Evolutionary conservation across 2,329 filamentous ascomycete species (phyloP), one percentile per base, ranked within the genome.

Genomic region (Botryosphaeria agaves): DNA sequence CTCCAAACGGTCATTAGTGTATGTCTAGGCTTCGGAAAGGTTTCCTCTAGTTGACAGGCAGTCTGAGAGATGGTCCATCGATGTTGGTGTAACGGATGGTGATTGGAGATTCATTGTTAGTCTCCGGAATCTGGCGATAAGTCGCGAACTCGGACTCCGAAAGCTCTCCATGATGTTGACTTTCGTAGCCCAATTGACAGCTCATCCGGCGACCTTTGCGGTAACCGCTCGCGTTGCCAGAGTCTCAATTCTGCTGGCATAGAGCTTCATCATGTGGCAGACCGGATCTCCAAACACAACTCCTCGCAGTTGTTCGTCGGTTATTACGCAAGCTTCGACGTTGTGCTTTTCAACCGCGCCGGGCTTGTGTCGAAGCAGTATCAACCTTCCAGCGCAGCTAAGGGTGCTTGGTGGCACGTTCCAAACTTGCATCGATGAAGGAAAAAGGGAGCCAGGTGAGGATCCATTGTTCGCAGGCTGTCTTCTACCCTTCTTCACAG

Each of bases 231-330:
- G 70, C 1, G 75, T 72, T 7, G 79, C 79, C 32, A 92, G 52
- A 3, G 61, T 57, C 48, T 89, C 76, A 26, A 91, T 68, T 31
- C 83, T 57, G 14, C 64, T 67, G 9, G 70, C 69, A 52, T 92
- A 92, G 14, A 89, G 46, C 35, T 61, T 69, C 83, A 92, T 91
- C 41, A 73, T 62, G 55, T 91, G 83, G 47, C 73, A 77, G 26
- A 82, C 59, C 0, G 80, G 78, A 47, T 92, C 82, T 0, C 83
- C 83, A 18, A 83, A 92, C 3, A 92, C 61, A 0, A 84, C 66
- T 2, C 61, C 64, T 15, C 76, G 59, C 30, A 92, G 51, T 45
- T 79, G 61, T 26, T 75, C 68, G 38, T 89, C 78, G 0, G 59
- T 67, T 6, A 76, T 66, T 7, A 73, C 64, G 36, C 75, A 74